phyloP scores from a whole-genome alignment of 768 basidiomycete genomes.

The Mycena leptocephala region DNA sequence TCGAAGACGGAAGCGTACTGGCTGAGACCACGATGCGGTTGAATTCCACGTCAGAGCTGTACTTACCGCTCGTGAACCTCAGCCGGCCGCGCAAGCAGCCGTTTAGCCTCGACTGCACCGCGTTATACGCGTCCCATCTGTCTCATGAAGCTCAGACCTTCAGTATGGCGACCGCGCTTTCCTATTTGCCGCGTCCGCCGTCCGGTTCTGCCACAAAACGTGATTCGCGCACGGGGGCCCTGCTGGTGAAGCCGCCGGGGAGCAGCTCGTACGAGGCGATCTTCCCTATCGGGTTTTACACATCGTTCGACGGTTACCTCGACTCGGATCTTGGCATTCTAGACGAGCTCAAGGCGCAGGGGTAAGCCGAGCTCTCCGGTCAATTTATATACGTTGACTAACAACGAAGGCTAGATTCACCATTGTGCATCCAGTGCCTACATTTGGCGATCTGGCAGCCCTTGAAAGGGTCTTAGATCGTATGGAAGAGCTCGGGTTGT shows the following conservation, averaged over 20 bases:
- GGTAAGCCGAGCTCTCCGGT: conserved; percentile 43
- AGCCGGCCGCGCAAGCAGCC: conserved; percentile 30
- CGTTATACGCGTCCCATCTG: neutral
- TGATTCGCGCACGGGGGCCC: conserved; percentile 62
- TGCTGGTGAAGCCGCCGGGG: conserved; percentile 55
- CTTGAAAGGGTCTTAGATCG: conserved; percentile 61
- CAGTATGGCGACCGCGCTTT: conserved; percentile 39
- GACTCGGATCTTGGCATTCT: conserved; percentile 58
- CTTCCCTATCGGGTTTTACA: conserved; percentile 73
- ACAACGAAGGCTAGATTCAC: conserved; percentile 23
- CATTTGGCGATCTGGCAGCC: conserved; percentile 63
- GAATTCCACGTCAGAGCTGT: conserved; percentile 27
- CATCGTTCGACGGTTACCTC: conserved; percentile 59
- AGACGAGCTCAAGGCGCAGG: conserved; percentile 62
- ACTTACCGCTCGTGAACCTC: conserved; percentile 34
- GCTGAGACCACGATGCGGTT: neutral
- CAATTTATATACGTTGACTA: neutral
- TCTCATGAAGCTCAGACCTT: conserved; percentile 1
- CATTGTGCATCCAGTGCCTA: conserved; percentile 71
- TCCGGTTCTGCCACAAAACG: conserved; percentile 62
- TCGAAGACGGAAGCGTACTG: neutral
- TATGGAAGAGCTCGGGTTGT: conserved; percentile 67
- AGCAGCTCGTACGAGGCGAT: conserved; percentile 50
- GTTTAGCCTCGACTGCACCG: conserved; percentile 23
- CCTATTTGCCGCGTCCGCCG: conserved; percentile 59